These are phyloP conservation scores for Aspergillus melleus DNA, from an alignment of 2,329 filamentous ascomycete species.

Conservation along the genomic window DNA sequence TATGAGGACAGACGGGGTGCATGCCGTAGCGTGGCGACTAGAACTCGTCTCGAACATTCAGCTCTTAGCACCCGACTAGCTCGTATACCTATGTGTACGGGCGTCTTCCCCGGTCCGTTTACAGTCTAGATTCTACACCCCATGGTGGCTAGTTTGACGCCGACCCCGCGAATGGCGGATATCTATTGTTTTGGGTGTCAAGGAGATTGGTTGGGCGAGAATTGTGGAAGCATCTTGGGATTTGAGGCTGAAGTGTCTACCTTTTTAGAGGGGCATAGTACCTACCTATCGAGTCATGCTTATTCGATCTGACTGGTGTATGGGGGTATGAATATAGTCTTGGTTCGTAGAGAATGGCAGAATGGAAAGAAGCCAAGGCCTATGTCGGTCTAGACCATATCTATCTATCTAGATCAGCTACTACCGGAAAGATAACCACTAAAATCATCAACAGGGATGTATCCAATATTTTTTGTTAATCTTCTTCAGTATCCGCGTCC, in stretches of 20 bases:
- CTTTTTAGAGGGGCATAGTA: background rate
- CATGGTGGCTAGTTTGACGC: background rate
- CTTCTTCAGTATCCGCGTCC: conserved; percentile 5
- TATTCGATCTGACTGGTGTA: background rate
- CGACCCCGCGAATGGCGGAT: background rate
- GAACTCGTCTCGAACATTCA: background rate
- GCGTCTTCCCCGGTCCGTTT: background rate
- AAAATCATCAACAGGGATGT: background rate
- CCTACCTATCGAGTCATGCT: too few species aligned
- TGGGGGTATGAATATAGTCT: background rate
- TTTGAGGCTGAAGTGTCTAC: background rate
- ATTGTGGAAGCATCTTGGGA: background rate
- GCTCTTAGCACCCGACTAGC: background rate
- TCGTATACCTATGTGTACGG: background rate
- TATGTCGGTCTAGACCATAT: too few species aligned
- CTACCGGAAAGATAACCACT: too few species aligned
- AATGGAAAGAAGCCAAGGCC: background rate
- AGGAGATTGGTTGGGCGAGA: background rate
- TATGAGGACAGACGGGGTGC: background rate
- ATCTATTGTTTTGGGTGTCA: background rate
- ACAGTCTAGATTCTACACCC: background rate
- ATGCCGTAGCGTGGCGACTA: background rate
- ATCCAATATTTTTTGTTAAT: conserved; percentile 11
- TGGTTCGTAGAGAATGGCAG: background rate
- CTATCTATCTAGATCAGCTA: too few species aligned